Evolutionary conservation across 768 basidiomycete species (phyloP).

Genomic region (Cubamyces sp.): DNA sequence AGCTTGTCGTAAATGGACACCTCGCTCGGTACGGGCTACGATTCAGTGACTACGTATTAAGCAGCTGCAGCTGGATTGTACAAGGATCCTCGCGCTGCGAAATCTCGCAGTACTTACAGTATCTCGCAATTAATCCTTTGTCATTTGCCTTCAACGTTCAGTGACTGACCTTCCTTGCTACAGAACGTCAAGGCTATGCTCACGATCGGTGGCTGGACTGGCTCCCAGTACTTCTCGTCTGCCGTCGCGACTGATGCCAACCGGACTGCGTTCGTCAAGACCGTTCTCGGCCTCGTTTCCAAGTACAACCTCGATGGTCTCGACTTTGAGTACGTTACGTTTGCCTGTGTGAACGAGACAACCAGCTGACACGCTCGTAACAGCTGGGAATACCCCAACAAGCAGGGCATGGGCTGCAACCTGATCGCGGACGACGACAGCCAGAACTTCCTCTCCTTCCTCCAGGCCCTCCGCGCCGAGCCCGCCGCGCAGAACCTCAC

Average conservation of each 20-base stretch:
- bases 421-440: slow-evolving; percentile 58
- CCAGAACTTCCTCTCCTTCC: slow-evolving; percentile 76
- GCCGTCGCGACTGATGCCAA: slow-evolving; percentile 58
- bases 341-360: not conserved
- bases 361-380: not conserved
- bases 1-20: too few species aligned
- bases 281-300: slow-evolving; percentile 51
- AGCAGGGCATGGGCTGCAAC: slow-evolving; percentile 74
- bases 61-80: too few species aligned
- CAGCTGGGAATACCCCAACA: slow-evolving; percentile 88
- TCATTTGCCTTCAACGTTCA: not conserved
- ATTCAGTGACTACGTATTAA: too few species aligned
- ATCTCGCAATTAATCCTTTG: not conserved
- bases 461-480: slow-evolving; percentile 64
- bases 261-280: slow-evolving; percentile 66
- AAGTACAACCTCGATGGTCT: slow-evolving; percentile 62
- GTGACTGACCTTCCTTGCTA: not conserved
- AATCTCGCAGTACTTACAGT: not conserved
- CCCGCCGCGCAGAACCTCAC: slow-evolving; percentile 57
- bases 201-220: slow-evolving; percentile 75
- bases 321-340: slow-evolving; percentile 41
- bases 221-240: slow-evolving; percentile 64
- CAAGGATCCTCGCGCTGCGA: too few species aligned
- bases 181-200: slow-evolving; percentile 61
- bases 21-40: too few species aligned